phyloP scores from a whole-genome alignment of 768 basidiomycete species.

The Leucosporidium creatinivorum region DNA sequence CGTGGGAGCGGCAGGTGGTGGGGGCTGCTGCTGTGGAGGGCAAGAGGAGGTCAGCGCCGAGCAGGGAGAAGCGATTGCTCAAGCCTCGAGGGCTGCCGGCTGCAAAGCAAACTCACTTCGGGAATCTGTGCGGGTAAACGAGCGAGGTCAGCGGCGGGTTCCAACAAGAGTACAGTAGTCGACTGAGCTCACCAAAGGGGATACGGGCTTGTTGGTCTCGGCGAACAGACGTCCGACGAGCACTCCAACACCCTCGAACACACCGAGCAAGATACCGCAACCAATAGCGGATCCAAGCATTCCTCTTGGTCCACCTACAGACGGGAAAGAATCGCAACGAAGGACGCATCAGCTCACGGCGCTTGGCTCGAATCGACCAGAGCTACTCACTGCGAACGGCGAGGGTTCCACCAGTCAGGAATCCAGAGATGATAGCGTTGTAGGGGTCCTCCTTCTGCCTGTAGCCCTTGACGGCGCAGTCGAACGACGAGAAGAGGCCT shows the following conservation, averaged over 20 bases:
- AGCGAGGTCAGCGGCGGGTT: too few relatives aligned
- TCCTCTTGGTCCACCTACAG: constrained; percentile 78
- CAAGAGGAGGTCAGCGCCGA: neutral
- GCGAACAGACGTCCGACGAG: constrained; percentile 58
- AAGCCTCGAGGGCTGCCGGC: too few relatives aligned
- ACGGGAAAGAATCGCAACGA: too few relatives aligned
- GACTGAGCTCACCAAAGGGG: constrained; percentile 10
- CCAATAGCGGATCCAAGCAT: constrained; percentile 88
- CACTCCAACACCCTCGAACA: constrained; percentile 92
- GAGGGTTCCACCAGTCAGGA: constrained; percentile 94
- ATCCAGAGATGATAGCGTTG: constrained; percentile 97
- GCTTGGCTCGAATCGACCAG: neutral
- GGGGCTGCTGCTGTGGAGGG: neutral
- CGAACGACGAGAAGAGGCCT: constrained; percentile 97
- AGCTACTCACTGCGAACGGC: constrained; percentile 79
- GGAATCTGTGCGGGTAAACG: too few relatives aligned
- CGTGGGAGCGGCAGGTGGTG: neutral
- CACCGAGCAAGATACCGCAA: constrained; percentile 85
- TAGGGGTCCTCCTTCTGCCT: constrained; percentile 51
- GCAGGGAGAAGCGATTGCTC: neutral
- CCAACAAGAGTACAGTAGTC: too few relatives aligned
- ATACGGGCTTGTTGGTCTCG: constrained; percentile 32
- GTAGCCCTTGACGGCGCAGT: constrained; percentile 79
- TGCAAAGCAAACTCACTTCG: too few relatives aligned
- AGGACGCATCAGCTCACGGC: neutral